Evolutionary conservation across 1,284 basidiomycete genomes (phyloP), one percentile per base, ranked within the genome.

Genomic region (Salmacisia buchloeana): DNA sequence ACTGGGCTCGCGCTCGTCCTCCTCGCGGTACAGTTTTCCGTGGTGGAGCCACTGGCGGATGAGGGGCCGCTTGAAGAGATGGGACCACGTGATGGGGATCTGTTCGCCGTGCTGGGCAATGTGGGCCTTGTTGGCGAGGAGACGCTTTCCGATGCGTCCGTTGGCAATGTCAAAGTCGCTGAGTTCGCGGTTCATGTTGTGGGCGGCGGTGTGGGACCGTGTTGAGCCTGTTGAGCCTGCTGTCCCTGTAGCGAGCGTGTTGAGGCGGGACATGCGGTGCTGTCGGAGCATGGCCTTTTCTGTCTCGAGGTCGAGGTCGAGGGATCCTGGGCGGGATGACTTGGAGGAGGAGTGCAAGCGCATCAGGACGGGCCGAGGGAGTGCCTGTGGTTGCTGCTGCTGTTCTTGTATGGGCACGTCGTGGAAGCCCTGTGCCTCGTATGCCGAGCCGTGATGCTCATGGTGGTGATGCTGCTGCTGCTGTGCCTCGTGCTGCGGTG

Each of bases 21-120:
- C 67, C 52, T 80, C 79, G 33, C 75, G 66, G 58, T 73, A 80
- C 49, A 79, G 62, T 57, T 74, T 66, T 39, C 72, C 74, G 34
- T 73, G 66, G 52, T 74, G 64, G 3, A 80, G 63, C 74, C 75
- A 80, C 59, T 80, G 79, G 1, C 79, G 69, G 41, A 80, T 71
- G 10, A 80, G 56, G 0, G 79, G 79, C 0, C 71, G 65, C 49
- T 79, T 75, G 59, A 75, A 69, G 18, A 80, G 69, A 45, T 80
- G 77, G 0, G 65, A 60, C 2, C 72, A 56, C 15, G 58, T 74
- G 56, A 77, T 69, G 25, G 76, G 76, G 1, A 77, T 31, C 57
- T 76, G 66, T 21, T 69, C 70, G 34, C 67, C 66, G 46, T 75
- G 70, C 21, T 66, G 49, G 2, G 68, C 56, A 27, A 74, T 63